Conservation (phyloP, 1,284 basidiomycete species). For the Caloboletus firmus region DNA sequence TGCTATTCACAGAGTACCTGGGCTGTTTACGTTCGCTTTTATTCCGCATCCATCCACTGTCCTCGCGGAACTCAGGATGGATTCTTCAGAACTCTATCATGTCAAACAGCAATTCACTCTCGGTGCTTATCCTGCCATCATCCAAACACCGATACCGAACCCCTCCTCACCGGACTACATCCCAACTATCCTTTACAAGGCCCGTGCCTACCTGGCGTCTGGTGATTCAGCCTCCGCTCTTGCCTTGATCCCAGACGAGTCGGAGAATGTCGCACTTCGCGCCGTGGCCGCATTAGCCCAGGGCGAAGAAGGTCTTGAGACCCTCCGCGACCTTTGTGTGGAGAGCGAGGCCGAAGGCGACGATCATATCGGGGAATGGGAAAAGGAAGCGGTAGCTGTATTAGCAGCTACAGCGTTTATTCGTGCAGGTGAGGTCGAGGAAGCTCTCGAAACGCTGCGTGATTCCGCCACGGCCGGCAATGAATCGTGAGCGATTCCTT, state of each 20-base stretch:
- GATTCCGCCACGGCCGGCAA: conserved; percentile 57
- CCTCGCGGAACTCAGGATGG: conserved; percentile 41
- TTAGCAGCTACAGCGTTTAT: conserved; percentile 84
- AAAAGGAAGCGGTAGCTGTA: conserved; percentile 72
- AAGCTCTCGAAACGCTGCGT: conserved; percentile 85
- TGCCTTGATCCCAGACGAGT: conserved; percentile 54
- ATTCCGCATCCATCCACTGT: too few species aligned
- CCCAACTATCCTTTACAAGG: conserved; percentile 74
- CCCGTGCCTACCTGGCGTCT: conserved; percentile 80
- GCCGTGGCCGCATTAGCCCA: conserved; percentile 72
- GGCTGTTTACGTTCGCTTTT: too few species aligned
- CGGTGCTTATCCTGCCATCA: conserved; percentile 66
- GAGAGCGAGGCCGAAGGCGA: conserved; percentile 79
- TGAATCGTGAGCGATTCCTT: conserved; percentile 54
- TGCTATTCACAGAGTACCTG: too few species aligned
- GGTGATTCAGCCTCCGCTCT: conserved; percentile 57
- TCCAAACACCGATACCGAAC: conserved; percentile 56
- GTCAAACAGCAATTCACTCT: conserved; percentile 85
- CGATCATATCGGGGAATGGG: conserved; percentile 57
- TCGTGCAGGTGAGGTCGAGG: conserved; percentile 81
- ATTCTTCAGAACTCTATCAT: conserved; percentile 80
- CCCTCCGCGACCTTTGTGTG: conserved; percentile 80
- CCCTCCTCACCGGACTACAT: conserved; percentile 62
- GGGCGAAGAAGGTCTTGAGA: conserved; percentile 69
- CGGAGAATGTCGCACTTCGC: conserved; percentile 67